These are phyloP conservation scores for Eimeria zaria DNA, from an alignment of 169 alveolate genomes.

Conservation along the genomic window DNA sequence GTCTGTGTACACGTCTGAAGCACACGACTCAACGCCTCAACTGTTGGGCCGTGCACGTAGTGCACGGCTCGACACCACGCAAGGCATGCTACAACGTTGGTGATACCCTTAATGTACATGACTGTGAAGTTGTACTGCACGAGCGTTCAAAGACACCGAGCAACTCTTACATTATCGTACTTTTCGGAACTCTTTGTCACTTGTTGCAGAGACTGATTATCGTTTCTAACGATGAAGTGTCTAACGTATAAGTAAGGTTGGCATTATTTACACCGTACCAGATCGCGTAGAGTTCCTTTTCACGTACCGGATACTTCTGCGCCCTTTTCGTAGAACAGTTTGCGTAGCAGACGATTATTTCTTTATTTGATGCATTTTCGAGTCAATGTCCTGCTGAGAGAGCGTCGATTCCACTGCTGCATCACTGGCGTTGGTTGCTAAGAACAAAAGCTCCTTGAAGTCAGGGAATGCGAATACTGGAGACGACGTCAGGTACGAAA, in stretches of 20 bases:
- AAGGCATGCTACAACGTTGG: too few species aligned
- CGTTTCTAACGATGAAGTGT: not conserved
- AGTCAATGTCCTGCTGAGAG: not conserved
- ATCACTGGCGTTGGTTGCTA: not conserved
- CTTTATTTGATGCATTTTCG: not conserved
- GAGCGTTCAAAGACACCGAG: not conserved
- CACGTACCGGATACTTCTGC: not conserved
- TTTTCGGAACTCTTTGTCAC: not conserved
- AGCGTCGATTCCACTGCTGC: not conserved
- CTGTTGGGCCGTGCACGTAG: too few species aligned
- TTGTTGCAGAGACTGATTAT: not conserved
- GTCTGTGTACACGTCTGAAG: too few species aligned
- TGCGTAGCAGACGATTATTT: not conserved
- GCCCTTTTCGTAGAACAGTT: not conserved
- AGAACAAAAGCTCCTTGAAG: not conserved
- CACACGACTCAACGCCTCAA: too few species aligned
- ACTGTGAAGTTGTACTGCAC: not conserved
- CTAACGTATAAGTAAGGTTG: not conserved
- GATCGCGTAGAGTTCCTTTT: not conserved
- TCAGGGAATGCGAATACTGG: not conserved
- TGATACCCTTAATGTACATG: not conserved
- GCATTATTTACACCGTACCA: not conserved
- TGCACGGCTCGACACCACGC: too few species aligned
- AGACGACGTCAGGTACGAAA: too few species aligned
- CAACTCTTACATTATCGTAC: not conserved